Base-by-base conservation (phyloP, 2,329 filamentous ascomycete species). In the Gaeumannomyces sp. region DNA sequence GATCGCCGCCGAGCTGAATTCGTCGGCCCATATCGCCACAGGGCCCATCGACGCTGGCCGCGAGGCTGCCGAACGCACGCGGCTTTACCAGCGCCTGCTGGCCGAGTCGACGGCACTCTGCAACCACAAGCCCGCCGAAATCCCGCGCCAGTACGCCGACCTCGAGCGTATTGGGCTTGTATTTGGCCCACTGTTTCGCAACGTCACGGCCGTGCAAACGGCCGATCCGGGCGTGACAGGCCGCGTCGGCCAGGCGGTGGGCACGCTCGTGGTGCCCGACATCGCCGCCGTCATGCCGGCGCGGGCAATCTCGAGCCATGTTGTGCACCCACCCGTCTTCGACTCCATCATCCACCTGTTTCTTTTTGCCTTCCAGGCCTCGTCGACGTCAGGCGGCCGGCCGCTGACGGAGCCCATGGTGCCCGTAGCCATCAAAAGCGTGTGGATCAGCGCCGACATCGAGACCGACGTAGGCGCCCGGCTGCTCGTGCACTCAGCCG, bases 181-280 rank as follows among this genome's bases (percentile, higher is more conserved):
- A 22, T 70, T 69, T 38, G 69, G 69, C 6, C 69, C 69, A 14
- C 67, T 68, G 27, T 70, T 70, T 29, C 59, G 59, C 33, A 61
- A 61, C 31, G 22, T 61, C 33, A 35, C 59, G 22, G 38, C 31
- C 31, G 25, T 61, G 59, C 59, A 61, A n/a, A 22, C 8, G 31
- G 38, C 33, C 22, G 29, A 29, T 25, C 19, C 19, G 28, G 33
- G 59, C 31, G 59, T 38, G 29, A 61, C 33, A n/a, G 33, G 38
- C 22, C 25, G 31, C 7, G 31, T 31, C 33, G 59, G 59, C 22
- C 29, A 61, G 59, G 33, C 59, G 22, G 31, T 61, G 19, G 22
- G 31, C 29, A 61, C 59, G n/a, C 25, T 61, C 25, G 31, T 31
- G 13, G 33, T 61, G 31, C 59, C 59, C n/a, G 59, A 61, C 16